Percentiles rank a stretch among this genome's conserved stretches.
phyloP scores from a whole-genome alignment of 352 stramenopile genomes.

The Pilasporangium apinafurcum region DNA sequence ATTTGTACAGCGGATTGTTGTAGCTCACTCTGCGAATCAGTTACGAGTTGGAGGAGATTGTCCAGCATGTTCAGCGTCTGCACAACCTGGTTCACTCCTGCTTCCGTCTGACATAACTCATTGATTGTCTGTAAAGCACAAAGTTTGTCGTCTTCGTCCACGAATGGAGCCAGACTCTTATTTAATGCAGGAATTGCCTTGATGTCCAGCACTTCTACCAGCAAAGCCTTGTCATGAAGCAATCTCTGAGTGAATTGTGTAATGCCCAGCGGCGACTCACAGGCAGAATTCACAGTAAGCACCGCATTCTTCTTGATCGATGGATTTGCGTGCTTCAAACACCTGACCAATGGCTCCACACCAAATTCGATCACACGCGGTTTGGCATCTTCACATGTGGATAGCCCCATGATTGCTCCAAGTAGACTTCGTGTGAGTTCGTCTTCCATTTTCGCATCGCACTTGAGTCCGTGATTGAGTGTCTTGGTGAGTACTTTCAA shows the following conservation, averaged over 20 bases:
- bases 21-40: slow-evolving; percentile 11
- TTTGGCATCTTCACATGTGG: slow-evolving; percentile 61
- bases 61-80: slow-evolving; percentile 51
- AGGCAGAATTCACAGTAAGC: slow-evolving; percentile 60
- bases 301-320: slow-evolving; percentile 41
- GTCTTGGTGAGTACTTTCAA: slow-evolving; percentile 45
- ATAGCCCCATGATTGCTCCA: slow-evolving; percentile 59
- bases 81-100: slow-evolving; percentile 20
- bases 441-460: slow-evolving; percentile 13
- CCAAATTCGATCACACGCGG: slow-evolving; percentile 59
- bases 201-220: slow-evolving; percentile 50
- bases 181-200: slow-evolving; percentile 40
- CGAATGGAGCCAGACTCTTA: slow-evolving; percentile 22
- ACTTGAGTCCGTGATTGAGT: slow-evolving; percentile 33
- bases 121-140: slow-evolving; percentile 29
- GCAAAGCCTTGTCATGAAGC: slow-evolving; percentile 20
- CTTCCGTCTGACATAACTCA: slow-evolving; percentile 16
- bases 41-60: slow-evolving; percentile 25
- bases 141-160: slow-evolving; percentile 39
- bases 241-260: slow-evolving; percentile 34
- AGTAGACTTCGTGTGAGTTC: slow-evolving; percentile 53
- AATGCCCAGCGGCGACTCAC: slow-evolving; percentile 40
- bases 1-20: slow-evolving; percentile 14
- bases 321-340: slow-evolving; percentile 32
- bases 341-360: slow-evolving; percentile 55